Percentiles rank a stretch among this genome's conserved stretches.
These are phyloP conservation scores for Monosporascus sp. DNA, from an alignment of 2,329 filamentous ascomycete genomes.

Conservation along the genomic window DNA sequence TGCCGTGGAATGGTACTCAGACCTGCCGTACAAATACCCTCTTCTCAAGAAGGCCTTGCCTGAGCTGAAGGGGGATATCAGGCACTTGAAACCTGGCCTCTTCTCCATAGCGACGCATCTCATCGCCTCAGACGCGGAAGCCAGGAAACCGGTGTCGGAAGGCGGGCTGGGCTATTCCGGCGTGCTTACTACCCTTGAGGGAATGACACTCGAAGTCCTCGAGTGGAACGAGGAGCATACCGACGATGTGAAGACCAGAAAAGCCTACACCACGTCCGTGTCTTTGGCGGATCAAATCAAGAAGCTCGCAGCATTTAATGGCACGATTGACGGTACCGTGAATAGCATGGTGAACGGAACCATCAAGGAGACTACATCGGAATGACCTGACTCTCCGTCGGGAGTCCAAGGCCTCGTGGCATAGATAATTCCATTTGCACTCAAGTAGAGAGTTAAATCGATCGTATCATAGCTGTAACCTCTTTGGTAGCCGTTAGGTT, in stretches of 20 bases:
- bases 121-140: conserved; percentile 29
- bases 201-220: conserved; percentile 34
- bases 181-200: conserved; percentile 34
- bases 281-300: neutral
- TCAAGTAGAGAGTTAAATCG: no score
- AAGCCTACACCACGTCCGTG: neutral
- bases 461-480: no score
- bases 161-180: conserved; percentile 37
- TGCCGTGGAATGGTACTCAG: conserved; percentile 31
- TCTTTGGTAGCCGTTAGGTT: no score
- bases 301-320: neutral
- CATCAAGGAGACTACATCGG: neutral
- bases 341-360: neutral
- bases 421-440: no score
- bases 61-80: conserved; percentile 26
- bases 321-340: neutral
- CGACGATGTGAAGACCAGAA: conserved; percentile 3
- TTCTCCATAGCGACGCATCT: conserved; percentile 38
- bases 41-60: conserved; percentile 26
- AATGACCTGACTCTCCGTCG: neutral
- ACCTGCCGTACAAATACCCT: conserved; percentile 25
- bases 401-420: no score
- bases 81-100: conserved; percentile 33
- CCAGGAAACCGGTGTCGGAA: conserved; percentile 23
- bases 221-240: conserved; percentile 38